Evolutionary conservation across 139 green algal species (phyloP).

Genomic region (Pedinophyceae sp.): DNA sequence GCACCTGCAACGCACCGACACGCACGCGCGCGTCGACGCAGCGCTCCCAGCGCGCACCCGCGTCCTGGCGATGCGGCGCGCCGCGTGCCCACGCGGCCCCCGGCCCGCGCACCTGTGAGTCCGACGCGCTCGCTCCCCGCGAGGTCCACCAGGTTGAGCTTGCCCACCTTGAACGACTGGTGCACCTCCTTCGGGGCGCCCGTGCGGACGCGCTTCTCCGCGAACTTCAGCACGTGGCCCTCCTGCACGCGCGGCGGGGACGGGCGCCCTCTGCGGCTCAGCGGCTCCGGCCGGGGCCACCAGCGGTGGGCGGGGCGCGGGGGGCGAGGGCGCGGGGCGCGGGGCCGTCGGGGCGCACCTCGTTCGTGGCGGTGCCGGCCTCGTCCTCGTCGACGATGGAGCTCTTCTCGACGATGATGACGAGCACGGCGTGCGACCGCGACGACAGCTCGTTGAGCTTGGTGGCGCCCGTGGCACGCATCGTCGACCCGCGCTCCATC

Average conservation of each 20-base stretch:
- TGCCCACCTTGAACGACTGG: constrained; percentile 58
- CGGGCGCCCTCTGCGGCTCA: no score
- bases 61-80: not conserved
- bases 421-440: constrained; percentile 80
- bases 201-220: not conserved
- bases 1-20: constrained; percentile 4
- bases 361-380: not conserved
- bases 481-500: constrained; percentile 58
- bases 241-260: not conserved
- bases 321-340: no score
- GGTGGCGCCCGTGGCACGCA: constrained; percentile 69
- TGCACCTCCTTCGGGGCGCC: constrained; percentile 2
- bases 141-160: constrained; percentile 95
- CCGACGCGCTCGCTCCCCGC: constrained; percentile 84
- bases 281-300: no score
- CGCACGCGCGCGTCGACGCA: not conserved
- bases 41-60: no score
- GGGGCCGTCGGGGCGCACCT: not conserved
- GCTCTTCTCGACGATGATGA: constrained; percentile 88
- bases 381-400: constrained; percentile 12
- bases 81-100: not conserved
- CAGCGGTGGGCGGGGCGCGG: no score
- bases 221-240: not conserved
- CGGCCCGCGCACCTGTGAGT: constrained; percentile 66
- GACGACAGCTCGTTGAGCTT: constrained; percentile 82